A percentile compares a stretch with the other conserved stretches of the same genome.
These are phyloP conservation scores for Penicillium sp. DNA, from an alignment of 2,329 filamentous ascomycete species.

Conservation along the genomic window DNA sequence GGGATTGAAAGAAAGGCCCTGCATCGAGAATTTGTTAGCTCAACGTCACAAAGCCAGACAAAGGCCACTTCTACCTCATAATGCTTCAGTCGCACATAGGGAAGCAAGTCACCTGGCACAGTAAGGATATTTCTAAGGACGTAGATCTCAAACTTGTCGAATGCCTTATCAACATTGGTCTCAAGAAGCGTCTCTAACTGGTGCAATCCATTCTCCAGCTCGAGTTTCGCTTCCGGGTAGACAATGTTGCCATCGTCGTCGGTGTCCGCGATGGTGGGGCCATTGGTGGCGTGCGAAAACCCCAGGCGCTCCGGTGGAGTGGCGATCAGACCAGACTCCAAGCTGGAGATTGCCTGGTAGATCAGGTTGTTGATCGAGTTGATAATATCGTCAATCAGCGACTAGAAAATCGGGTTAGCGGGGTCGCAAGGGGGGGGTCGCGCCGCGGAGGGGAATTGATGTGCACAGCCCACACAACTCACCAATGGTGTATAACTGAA, in stretches of 20 bases:
- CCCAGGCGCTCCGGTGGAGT: constrained; percentile 75
- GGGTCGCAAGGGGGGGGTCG: constrained; percentile 17
- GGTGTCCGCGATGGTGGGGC: constrained; percentile 46
- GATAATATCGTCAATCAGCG: constrained; percentile 95
- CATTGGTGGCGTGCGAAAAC: constrained; percentile 60
- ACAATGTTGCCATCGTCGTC: constrained; percentile 49
- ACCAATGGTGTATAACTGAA: constrained; percentile 92
- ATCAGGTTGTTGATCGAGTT: constrained; percentile 93
- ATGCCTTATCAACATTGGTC: constrained; percentile 78
- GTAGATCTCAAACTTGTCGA: constrained; percentile 87
- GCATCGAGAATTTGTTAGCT: neutral
- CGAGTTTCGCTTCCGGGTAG: constrained; percentile 57
- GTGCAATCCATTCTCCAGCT: constrained; percentile 87
- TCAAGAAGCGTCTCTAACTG: constrained; percentile 81
- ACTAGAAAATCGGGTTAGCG: constrained; percentile 51
- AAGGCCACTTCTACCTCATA: constrained; percentile 62
- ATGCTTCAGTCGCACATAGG: constrained; percentile 80
- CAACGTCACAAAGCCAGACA: neutral
- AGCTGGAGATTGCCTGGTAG: constrained; percentile 82
- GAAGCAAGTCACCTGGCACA: constrained; percentile 68
- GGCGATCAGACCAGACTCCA: constrained; percentile 77
- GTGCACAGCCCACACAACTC: constrained; percentile 37
- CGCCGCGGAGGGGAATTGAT: neutral
- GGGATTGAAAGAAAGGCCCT: constrained; percentile 40
- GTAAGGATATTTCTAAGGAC: constrained; percentile 81